Evolutionary conservation across 179 eudicot species (phyloP).

Genomic region (Patellifolia procumbens): DNA sequence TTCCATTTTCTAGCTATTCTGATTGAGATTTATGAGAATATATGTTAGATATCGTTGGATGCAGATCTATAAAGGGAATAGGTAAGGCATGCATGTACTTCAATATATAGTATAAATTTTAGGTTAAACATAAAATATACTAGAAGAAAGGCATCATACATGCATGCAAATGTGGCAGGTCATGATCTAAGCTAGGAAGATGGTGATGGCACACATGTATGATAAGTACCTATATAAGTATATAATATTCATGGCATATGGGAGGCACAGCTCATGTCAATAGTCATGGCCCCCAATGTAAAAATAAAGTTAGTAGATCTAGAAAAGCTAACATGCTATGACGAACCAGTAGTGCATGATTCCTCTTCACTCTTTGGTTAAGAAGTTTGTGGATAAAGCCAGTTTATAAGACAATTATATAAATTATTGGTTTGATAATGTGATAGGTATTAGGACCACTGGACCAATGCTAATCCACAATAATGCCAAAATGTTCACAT

Average conservation of each 20-base stretch:
- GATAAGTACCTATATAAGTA: not conserved
- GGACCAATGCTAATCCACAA: constrained; percentile 2
- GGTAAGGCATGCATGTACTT: not conserved
- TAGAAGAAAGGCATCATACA: constrained; percentile 5
- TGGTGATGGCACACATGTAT: not conserved
- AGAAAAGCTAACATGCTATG: not conserved
- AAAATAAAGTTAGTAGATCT: not conserved
- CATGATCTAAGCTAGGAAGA: constrained; percentile 10
- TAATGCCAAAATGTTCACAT: constrained; percentile 29
- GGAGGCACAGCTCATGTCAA: constrained; percentile 11
- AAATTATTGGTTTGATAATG: constrained; percentile 10
- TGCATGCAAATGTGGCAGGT: constrained; percentile 7
- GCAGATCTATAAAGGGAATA: not conserved
- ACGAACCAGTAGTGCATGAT: constrained; percentile 10
- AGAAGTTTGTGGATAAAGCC: constrained; percentile 18
- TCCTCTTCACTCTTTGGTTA: not conserved
- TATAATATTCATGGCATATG: constrained; percentile 6
- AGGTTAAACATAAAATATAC: not conserved
- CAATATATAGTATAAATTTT: not conserved
- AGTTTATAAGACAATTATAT: constrained; percentile 25
- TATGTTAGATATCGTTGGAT: not conserved
- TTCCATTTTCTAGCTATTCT: no score
- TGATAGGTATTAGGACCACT: constrained; percentile 24
- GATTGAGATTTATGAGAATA: not conserved
- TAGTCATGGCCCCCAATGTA: constrained; percentile 3